Percentiles rank a stretch among this genome's conserved stretches.
Evolutionary conservation across 1,139 yeast genomes (phyloP).

Genomic region (Pichia sp.): DNA sequence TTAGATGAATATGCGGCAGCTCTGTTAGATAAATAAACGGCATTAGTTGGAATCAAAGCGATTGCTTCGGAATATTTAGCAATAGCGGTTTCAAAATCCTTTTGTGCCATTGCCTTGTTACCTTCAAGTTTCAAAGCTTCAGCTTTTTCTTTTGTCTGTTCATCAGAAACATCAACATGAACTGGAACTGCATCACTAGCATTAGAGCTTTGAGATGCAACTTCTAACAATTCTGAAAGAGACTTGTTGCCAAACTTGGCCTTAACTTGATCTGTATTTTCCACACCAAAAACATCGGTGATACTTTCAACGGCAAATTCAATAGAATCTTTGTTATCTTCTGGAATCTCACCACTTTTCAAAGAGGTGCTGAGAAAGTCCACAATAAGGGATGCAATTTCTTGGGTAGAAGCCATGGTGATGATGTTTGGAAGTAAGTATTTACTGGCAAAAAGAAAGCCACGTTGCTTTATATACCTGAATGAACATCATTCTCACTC

Average conservation of each 20-base stretch:
- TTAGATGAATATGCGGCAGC: constrained; percentile 93
- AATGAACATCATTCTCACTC: no score
- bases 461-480: no score
- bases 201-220: constrained; percentile 7
- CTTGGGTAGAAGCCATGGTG: constrained; percentile 36
- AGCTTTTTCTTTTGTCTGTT: constrained; percentile 59
- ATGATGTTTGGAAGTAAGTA: no score
- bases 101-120: constrained; percentile 82
- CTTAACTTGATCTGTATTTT: constrained; percentile 30
- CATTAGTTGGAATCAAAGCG: constrained; percentile 58
- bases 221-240: constrained; percentile 37
- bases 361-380: constrained; percentile 60
- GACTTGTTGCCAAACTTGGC: constrained; percentile 41
- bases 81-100: constrained; percentile 63
- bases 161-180: constrained; percentile 34
- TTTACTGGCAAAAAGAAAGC: no score
- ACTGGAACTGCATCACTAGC: constrained; percentile 30
- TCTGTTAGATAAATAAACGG: constrained; percentile 84
- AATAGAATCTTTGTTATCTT: constrained; percentile 83
- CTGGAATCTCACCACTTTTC: constrained; percentile 54
- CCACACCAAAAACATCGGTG: constrained; percentile 76
- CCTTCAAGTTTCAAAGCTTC: constrained; percentile 85
- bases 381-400: constrained; percentile 69
- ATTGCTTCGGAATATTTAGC: constrained; percentile 79
- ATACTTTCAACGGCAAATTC: constrained; percentile 94